Evolutionary conservation across 2,329 filamentous ascomycete genomes (phyloP), one percentile per base, ranked within the genome.

Genomic region (Xylaria sp.): DNA sequence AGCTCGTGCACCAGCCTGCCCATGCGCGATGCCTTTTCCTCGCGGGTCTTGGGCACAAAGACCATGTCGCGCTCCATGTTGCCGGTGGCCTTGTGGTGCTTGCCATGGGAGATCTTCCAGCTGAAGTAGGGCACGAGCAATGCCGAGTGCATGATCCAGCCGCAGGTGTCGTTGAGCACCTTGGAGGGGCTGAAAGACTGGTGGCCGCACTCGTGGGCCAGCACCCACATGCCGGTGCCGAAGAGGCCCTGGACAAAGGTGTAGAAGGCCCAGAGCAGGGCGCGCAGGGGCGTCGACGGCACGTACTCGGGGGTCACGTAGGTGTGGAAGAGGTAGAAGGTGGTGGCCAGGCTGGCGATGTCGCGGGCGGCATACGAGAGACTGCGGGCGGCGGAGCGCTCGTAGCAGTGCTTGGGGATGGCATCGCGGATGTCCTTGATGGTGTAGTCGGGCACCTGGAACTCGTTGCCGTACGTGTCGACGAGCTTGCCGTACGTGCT

Each of bases 1-100:
- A 99, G 84, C 83, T 98, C 93, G 81, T 98, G 93, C 62, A 87
- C 85, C 67, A 94, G 77, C 77, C 87, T 88, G 77, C 94, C 93
- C 69, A 95, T 81, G 68, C 92, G 91, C 70, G 86, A 87, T 73
- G 94, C 93, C 78, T 92, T 94, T 79, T 92, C 84, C 74, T 96
- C 90, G 68, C 94, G 91, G 65, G 94, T 97, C 83, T 93, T 93
- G 69, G 96, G 96, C n/a, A 98, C 87, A 80, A 98, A 98, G 72
- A 98, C 96, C 96, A 99, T 99, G 83, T 99, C 96, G 75, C 95
- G 93, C 84, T 97, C 94, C 84, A 99, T 91, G 87, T 99, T 90
- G 77, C 94, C 96, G 48, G 96, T 99, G 73, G 94, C 94, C 89
- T 98, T 98, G 92, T 99, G 96, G 86, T 99, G 96, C 90, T 97